phyloP scores from a whole-genome alignment of 257 asterid species.

The Solanum tarijense region DNA sequence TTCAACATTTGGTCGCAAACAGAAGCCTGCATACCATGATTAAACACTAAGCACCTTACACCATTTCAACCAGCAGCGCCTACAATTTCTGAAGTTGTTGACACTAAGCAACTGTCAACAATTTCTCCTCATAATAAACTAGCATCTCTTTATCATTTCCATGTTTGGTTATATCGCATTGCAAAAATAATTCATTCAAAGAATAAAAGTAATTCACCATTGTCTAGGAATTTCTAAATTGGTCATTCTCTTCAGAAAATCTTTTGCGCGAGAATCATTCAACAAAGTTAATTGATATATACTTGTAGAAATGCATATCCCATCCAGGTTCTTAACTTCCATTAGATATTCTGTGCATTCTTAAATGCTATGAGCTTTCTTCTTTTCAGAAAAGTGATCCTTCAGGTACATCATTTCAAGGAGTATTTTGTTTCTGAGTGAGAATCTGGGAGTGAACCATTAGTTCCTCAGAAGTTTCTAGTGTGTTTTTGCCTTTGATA shows the following conservation, averaged over 20 bases:
- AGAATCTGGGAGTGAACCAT: not conserved
- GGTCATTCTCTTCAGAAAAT: not conserved
- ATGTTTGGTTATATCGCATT: not conserved
- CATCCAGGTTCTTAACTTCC: not conserved
- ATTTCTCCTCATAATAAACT: not conserved
- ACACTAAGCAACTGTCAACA: not conserved
- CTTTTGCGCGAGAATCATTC: not conserved
- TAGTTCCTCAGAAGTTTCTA: not conserved
- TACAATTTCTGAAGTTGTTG: not conserved
- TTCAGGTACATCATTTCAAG: not conserved
- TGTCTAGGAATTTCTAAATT: not conserved
- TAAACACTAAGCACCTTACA: not conserved
- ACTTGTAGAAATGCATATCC: not conserved
- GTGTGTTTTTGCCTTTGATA: not conserved
- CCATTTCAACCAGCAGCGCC: not conserved
- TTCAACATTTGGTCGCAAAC: not conserved
- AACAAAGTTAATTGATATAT: not conserved
- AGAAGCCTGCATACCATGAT: not conserved
- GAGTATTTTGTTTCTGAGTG: not conserved
- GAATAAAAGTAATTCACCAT: not conserved
- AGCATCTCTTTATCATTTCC: not conserved
- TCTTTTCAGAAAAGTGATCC: not conserved
- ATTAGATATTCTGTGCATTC: not conserved
- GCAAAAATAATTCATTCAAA: not conserved
- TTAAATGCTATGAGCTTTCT: constrained; percentile 3